Percentiles rank a stretch among this genome's conserved stretches.
Evolutionary conservation across 345 rosid species (phyloP).

Genomic region (Kandelia obovata): DNA sequence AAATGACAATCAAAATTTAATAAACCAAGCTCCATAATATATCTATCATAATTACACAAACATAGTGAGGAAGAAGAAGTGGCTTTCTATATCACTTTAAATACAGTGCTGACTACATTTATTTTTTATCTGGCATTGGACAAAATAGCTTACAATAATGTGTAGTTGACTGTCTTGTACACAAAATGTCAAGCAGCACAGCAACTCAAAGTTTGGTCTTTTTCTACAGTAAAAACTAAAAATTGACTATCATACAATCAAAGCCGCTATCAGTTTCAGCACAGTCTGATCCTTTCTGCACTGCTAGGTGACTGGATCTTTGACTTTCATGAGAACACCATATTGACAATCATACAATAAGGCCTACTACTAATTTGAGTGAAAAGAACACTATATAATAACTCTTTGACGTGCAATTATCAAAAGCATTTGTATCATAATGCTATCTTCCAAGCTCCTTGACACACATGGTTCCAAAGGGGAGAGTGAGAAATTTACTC

Average conservation of each 20-base stretch:
- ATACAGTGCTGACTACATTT: background rate
- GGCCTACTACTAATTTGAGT: background rate
- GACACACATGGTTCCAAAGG: too few species aligned
- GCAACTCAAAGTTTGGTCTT: background rate
- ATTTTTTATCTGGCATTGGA: background rate
- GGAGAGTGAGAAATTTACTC: slow-evolving; percentile 29
- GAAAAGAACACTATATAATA: background rate
- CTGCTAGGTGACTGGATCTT: background rate
- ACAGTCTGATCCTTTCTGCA: background rate
- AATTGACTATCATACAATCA: background rate
- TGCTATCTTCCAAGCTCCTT: background rate
- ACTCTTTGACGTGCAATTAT: background rate
- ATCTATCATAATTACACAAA: too few species aligned
- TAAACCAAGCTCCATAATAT: too few species aligned
- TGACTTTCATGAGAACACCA: too few species aligned
- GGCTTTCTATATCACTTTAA: background rate
- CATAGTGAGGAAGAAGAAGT: too few species aligned
- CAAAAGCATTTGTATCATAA: background rate
- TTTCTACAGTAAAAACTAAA: background rate
- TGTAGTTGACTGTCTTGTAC: background rate
- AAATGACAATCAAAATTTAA: too few species aligned
- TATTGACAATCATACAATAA: background rate
- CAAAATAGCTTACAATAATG: background rate
- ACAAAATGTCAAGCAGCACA: background rate
- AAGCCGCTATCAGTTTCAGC: background rate